Percentiles rank a stretch among this genome's conserved stretches.
phyloP scores from a whole-genome alignment of 139 green algal genomes.

The Nannochloris sp. region DNA sequence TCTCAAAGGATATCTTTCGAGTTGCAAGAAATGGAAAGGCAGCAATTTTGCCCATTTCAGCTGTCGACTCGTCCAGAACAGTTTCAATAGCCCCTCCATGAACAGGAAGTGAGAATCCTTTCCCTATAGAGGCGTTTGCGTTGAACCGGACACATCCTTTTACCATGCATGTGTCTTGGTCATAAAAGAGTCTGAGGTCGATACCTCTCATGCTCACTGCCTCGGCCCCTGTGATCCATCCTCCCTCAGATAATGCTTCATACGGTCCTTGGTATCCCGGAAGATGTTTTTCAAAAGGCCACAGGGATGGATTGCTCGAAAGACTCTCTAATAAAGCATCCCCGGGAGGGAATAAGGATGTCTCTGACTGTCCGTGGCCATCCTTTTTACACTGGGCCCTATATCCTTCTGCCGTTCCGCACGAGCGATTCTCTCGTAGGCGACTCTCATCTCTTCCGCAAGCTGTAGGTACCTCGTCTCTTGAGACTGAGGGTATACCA shows the following conservation, averaged over 20 bases:
- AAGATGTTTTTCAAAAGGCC: constrained; percentile 41
- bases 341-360: not conserved
- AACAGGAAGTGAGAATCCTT: constrained; percentile 19
- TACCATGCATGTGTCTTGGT: constrained; percentile 14
- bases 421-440: too few relatives aligned
- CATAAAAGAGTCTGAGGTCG: constrained; percentile 38
- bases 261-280: constrained; percentile 8
- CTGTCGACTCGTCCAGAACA: constrained; percentile 32
- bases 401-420: too few relatives aligned
- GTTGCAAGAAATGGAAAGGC: constrained; percentile 28
- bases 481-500: too few relatives aligned
- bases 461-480: too few relatives aligned
- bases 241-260: constrained; percentile 14
- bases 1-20: constrained; percentile 21
- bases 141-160: constrained; percentile 23
- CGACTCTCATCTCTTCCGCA: too few relatives aligned
- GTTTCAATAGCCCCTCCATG: constrained; percentile 37
- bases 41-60: constrained; percentile 33
- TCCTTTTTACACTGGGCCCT: too few relatives aligned
- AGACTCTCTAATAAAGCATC: constrained; percentile 9
- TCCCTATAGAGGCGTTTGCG: constrained; percentile 25
- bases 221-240: constrained; percentile 27
- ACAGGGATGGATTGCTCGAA: constrained; percentile 11
- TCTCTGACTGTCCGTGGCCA: not conserved
- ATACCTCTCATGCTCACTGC: constrained; percentile 14